Base-by-base conservation (phyloP, 2,329 filamentous ascomycete genomes). In the Emergomyces africanus region DNA sequence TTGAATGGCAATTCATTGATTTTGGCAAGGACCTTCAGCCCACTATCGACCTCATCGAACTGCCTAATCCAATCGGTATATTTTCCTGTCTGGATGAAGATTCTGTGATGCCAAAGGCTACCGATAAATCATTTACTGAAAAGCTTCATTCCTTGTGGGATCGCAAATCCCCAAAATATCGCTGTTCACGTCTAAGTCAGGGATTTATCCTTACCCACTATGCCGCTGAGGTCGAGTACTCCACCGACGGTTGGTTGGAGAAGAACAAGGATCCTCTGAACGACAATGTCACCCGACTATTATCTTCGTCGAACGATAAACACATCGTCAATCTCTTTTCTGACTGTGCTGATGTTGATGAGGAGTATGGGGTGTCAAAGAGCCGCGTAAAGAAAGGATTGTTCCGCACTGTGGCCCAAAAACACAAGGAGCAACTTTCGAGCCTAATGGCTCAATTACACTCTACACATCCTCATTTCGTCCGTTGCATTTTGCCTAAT, bases 1-100 rank as follows among this genome's bases (percentile, higher is more conserved):
- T 99, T 66, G 94, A 99, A 74, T 99, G 94, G 94, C 90, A 97
- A 69, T 99, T 99, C 71, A 99, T 99, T 69, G 94, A 99, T 73
- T 99, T 99, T 70, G 94, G 94, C 20, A 90, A 91, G 62, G 94
- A 99, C 69, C 79, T 99, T 30, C 95, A 99, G 71, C 94, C 94
- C 0, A 99, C 94, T 0, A 99, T 99, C 66, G 94, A 99, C 68
- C 80, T 99, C 50, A 99, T 99, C 63, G 94, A 99, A 73, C 74
- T 99, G 39, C 83, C 94, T 0, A 99, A 99, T 66, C 94, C 94
- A 0, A 99, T 99, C 60, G 95, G 94, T 77, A 95, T 99, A 67
- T 99, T 99, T 73, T 97, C 94, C 0, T 99, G 95, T 69, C 79
- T 99, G 18, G 94, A 99, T 66, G 94, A 99, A 74, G 94, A 99